Evolutionary conservation across 73 alveolate genomes (phyloP), one percentile per base, ranked within the genome.

Genomic region (Paramecium caudatum): DNA sequence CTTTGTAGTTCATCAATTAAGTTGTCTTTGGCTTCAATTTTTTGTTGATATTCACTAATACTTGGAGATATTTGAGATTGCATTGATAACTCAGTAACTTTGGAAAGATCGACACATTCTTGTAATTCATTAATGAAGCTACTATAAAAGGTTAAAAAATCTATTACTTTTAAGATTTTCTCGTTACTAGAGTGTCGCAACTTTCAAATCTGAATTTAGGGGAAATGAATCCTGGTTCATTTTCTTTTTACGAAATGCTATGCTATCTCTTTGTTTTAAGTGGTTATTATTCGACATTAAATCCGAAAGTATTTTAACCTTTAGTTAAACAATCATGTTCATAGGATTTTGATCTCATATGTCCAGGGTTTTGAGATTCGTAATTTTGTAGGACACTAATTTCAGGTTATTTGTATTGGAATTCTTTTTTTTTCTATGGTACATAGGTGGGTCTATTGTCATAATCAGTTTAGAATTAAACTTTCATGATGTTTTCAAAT

Each of bases 141-240:
- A 55, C 80, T 55, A 55, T 27, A 9, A 23, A 27, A 47, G 0
- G 23, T 55, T 1, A 27, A 55, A 27, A 25, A 21, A 23, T 17
- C 8, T 27, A 21, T 55, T 55, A 55, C 80, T 55, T 55, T 55
- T 55, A 55, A 8, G 80, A 55, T 23, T 55, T 55, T 27, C 80
- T 55, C 2, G 80, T 55, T 1, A 55, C 45, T 25, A 68, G 50
- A 15, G 50, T 68, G 10, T 68, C 61, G 37, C 50, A 34, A 32
- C 50, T 37, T 37, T 34, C 50, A 68, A 68, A 68, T 68, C 50
- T 68, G 37, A 68, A 68, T 33, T 68, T 68, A 25, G 84, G 84
- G 19, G 84, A 68, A n/a, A 68, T 34, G 34, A 68, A 68, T 32
- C 84, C 84, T n/a, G 84, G 84, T 32, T 68, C 84, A 68, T 68